Conservation (phyloP, 2,329 filamentous ascomycete genomes). For the Trichoderma semiorbis region DNA sequence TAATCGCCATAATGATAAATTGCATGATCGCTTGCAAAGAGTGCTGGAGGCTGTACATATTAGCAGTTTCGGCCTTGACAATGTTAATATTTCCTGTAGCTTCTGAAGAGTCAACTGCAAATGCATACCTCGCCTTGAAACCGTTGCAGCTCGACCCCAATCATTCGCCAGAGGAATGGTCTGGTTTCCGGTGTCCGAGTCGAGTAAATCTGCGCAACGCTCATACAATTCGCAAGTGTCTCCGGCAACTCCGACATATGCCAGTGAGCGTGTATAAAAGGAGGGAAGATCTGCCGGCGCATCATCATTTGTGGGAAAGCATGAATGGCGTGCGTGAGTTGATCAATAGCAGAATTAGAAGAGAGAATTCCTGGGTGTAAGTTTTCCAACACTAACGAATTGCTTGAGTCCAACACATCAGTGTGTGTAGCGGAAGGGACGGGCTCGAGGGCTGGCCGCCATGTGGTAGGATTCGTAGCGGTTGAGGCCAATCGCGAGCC, state of each 20-base stretch:
- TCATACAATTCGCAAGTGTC: not conserved
- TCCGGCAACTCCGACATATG: not conserved
- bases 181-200: not conserved
- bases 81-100: not conserved
- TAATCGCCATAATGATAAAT: not conserved
- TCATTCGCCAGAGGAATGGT: not conserved
- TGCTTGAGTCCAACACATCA: not conserved
- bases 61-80: not conserved
- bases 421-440: not conserved
- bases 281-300: not conserved
- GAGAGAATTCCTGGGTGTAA: not conserved
- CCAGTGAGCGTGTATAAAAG: not conserved
- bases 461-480: not conserved
- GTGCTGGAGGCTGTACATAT: not conserved
- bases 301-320: conserved; percentile 6
- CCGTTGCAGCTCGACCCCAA: not conserved
- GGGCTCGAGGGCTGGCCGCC: not conserved
- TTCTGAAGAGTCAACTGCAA: not conserved
- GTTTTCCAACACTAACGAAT: not conserved
- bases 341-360: not conserved
- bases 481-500: too few relatives aligned
- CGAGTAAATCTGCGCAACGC: not conserved
- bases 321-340: not conserved
- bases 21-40: not conserved
- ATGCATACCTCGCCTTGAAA: not conserved